Evolutionary conservation across 495 filamentous ascomycete species (phyloP), one percentile per base, ranked within the genome.

Genomic region (Evernia prunastri): DNA sequence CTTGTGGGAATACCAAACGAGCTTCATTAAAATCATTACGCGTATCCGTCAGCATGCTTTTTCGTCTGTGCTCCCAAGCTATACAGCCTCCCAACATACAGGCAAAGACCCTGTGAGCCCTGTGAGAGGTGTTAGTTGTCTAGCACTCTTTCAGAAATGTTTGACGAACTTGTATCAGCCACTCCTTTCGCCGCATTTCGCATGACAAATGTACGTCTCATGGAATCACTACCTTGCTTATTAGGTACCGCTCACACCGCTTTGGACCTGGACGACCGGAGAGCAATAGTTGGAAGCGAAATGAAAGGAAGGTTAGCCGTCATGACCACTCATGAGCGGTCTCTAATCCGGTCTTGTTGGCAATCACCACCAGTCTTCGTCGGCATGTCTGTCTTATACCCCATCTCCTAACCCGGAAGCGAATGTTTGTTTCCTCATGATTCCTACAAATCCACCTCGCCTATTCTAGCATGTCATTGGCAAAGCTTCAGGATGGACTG

Each of bases 121-220:
- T 45, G 29, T 40, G 31, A 23, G 36, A 45, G 23, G 23, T 31
- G 11, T 33, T 29, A 39, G n/a, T n/a, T 33, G 36, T 56, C 64
- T 66, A 66, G 31, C 37, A 61, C 59, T 31, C 25, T 63, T 62
- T 25, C 37, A 61, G 64, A 35, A 62, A 66, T 62, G 33, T 47
- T 61, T 62, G 33, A 57, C 59, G 60, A 66, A 31, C 18, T 66
- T 57, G 31, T 27, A 36, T 36, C 33, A 58, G 27, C 49, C 60
- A 63, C 23, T 25, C 29, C 3, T 33, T 33, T 54, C 51, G 51
- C 51, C 27, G 29, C 29, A 18, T 42, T 53, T 58, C 42, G n/a
- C 37, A 54, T 7, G 56, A 36, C 35, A 33, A 43, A 51, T 18
- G 39, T 54, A 64, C 61, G n/a, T 40, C 39, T 40, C 56, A 27